Evolutionary conservation across 495 filamentous ascomycete species (phyloP).

Genomic region (Elasticomyces elasticus): DNA sequence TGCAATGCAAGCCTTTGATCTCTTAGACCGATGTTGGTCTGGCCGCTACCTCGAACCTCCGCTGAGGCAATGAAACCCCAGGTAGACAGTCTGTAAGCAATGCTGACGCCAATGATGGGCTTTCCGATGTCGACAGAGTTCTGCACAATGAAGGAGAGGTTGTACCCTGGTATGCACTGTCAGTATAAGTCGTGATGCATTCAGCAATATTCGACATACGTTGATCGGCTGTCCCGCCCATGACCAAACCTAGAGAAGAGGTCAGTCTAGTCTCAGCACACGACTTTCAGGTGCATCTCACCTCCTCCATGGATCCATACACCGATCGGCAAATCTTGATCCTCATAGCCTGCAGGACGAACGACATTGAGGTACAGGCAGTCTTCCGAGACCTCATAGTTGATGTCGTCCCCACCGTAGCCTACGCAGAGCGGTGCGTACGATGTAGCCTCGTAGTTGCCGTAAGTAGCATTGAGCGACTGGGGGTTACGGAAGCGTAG

Average conservation of each 20-base stretch:
- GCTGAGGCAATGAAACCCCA: constrained; percentile 44
- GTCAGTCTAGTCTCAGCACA: not conserved
- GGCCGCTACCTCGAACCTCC: constrained; percentile 34
- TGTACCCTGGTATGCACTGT: constrained; percentile 25
- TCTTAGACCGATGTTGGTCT: constrained; percentile 47
- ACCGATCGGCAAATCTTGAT: constrained; percentile 50
- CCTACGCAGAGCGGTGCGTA: constrained; percentile 36
- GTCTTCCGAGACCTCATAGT: constrained; percentile 40
- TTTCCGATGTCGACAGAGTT: constrained; percentile 45
- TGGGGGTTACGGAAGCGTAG: constrained; percentile 52
- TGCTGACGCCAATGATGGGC: constrained; percentile 51
- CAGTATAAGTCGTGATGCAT: not conserved
- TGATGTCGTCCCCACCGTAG: constrained; percentile 30
- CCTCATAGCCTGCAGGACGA: constrained; percentile 47
- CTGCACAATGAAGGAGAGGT: constrained; percentile 44
- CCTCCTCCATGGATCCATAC: constrained; percentile 48
- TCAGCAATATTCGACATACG: constrained; percentile 10
- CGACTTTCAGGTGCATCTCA: not conserved
- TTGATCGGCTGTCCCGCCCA: constrained; percentile 41
- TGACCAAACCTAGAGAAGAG: constrained; percentile 48
- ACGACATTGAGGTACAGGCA: constrained; percentile 55
- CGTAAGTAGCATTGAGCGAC: constrained; percentile 37
- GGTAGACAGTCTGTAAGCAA: constrained; percentile 48
- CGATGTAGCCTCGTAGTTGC: constrained; percentile 25
- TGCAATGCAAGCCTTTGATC: constrained; percentile 54